Conservation (phyloP, 164 flowering plant genomes). For the Berberis vulgaris region DNA sequence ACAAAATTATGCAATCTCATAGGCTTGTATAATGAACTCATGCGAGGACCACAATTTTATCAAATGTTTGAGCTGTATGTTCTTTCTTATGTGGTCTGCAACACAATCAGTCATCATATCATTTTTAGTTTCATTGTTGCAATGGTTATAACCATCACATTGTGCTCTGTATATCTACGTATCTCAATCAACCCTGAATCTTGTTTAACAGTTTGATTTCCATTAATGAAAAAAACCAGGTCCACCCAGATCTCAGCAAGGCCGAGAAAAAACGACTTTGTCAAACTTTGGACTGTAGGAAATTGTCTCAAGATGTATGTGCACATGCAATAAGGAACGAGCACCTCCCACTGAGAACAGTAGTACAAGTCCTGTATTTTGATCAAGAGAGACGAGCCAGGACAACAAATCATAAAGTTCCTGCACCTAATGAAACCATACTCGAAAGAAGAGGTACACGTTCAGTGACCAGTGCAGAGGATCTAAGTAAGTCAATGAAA, state of each 20-base stretch:
- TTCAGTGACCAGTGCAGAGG: not conserved
- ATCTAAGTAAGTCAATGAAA: not conserved
- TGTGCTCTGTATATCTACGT: not conserved
- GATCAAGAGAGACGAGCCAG: conserved; percentile 49
- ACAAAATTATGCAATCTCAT: not conserved
- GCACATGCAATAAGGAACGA: conserved; percentile 77
- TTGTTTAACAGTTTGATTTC: not conserved
- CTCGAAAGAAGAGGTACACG: not conserved
- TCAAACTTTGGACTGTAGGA: conserved; percentile 63
- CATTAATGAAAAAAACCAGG: conserved; percentile 24
- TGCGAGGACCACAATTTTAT: too few species aligned
- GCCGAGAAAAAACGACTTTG: conserved; percentile 68
- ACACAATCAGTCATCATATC: too few species aligned
- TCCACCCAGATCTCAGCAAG: conserved; percentile 60
- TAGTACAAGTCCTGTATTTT: conserved; percentile 77
- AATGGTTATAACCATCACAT: not conserved
- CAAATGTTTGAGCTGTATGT: too few species aligned
- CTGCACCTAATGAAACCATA: conserved; percentile 5
- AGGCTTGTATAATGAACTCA: not conserved
- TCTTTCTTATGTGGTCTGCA: too few species aligned
- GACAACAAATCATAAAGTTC: conserved; percentile 7
- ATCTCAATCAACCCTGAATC: too few species aligned
- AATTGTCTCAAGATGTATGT: conserved; percentile 54
- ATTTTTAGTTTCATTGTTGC: too few species aligned
- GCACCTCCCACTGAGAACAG: conserved; percentile 75